Base-by-base conservation (phyloP, 352 stramenopile species). In the Albugo candida region DNA sequence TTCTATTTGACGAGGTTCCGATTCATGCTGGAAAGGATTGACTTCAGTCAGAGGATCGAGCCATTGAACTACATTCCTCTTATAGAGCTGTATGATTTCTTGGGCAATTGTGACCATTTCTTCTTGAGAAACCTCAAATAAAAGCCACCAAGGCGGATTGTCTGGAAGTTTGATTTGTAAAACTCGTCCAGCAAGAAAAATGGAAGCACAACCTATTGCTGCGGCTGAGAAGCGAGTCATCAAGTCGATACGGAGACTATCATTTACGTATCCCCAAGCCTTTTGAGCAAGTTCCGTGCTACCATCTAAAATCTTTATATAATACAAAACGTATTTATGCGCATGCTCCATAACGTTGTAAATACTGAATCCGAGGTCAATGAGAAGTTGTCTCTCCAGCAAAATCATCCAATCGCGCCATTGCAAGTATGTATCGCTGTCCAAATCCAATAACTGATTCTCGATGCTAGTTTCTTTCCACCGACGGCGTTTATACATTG, bases 301-400 rank as follows among this genome's bases (percentile, higher is more conserved):
- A 47, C 66, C 69, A 41, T 84, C 70, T 45, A 94, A 60, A 39
- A 92, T 64, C 49, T 93, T 93, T 52, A 95, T 60, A 54, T 95
- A 95, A 61, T 95, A 95, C 41, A 95, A 51, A 47, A 95, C 84
- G 54, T 87, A 95, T 67, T 94, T 93, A 70, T 95, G 85, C 41
- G 83, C 81, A 53, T 95, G 85, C 54, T 95, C 81, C 51, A 81
- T 86, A 54, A 93, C 80, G 45, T 73, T 88, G 62, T 96, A 94
- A 47, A 96, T 62, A 40, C 77, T 86, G 49, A 96, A 96, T 46
- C 85, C 85, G n/a, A 95, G 54, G 39, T 94, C 81, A 45, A 94
- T 94, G 36, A 96, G 78, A 37, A 96, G 60, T 52, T 93, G 73
- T 13, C 81, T 60, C 60, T 96, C 85, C 13, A 93, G 67, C 49